Base-by-base conservation (phyloP, 2,329 filamentous ascomycete species). In the Pseudocercospora pini-densiflorae region DNA sequence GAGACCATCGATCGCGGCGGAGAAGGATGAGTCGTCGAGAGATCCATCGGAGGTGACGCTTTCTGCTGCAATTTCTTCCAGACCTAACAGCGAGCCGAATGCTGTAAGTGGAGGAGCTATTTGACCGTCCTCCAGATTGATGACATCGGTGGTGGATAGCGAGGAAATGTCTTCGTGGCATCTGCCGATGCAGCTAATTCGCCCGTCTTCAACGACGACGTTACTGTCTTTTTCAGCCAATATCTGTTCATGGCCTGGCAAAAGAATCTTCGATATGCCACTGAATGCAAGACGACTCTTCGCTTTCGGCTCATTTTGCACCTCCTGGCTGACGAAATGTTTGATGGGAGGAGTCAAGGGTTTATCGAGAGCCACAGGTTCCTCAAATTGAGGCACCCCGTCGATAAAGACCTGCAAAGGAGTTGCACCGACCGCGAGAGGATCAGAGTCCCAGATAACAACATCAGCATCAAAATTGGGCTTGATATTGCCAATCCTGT, bases 51-150 rank as follows among this genome's bases (percentile, higher is more conserved):
- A 77, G 0, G 86, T 86, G 23, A 74, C 75, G 1, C 71, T 67
- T 59, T 91, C 89, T 4, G 82, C 82, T 64, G 86, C 84, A 61
- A 92, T 90, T 61, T 87, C 88, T 68, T 86, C 86, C 6, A 92
- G 82, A 0, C 89, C 89, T 0, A 92, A 78, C 1, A 80, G 80
- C 3, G 87, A 86, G 0, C 85, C 88, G 31, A 90, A 86, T 1
- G 86, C 87, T 2, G 87, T 89, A 67, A 90, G 84, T 0, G 87
- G 81, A 5, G 84, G 81, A 5, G 86, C 85, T n/a, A 91, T 72
- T 71, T 90, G 83, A 0, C 89, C 89, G 69, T 91, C 83, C 21
- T 81, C 72, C 5, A 91, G 81, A 6, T 79, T 62, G 27, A 91
- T 75, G 1, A 80, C 73, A 55, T 78, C 77, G 63, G 3, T 74